Evolutionary conservation across 83 land plant species (phyloP), one percentile per base, ranked within the genome.

Genomic region (Picea engelmannii): DNA sequence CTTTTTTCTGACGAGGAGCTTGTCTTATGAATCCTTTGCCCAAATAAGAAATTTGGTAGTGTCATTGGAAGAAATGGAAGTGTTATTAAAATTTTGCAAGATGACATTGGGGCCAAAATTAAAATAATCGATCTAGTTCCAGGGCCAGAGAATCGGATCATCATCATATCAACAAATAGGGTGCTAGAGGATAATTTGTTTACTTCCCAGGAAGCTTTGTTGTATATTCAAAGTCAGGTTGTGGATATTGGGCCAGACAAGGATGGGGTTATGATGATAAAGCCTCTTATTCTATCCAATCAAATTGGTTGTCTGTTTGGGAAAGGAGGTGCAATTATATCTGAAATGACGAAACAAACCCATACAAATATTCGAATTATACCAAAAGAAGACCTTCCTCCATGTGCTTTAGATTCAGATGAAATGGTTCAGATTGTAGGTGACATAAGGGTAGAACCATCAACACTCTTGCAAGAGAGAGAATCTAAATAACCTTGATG

Each of bases 351-450:
- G 70, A 92, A 83, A 82, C 55, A 77, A 35, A 91, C 94, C 61
- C 85, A 91, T 79, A 98, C 98, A 23, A 89, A 94, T 73, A 87
- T 97, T 66, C 91, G 92, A 18, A 89, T 95, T 70, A 62, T 97
- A 79, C 86, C 99, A 2, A 95, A 87, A 74, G 93, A 94, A 42
- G 78, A 89, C 38, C 83, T 86, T 52, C 98, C 99, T 35, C 69
- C 35, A 31, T 89, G 88, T 83, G 89, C 96, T 74, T 81, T 84
- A 38, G 91, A 88, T 35, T 44, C 83, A 13, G 95, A 97, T 81
- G 99, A 95, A 83, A 89, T 95, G 84, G 86, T 97, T 17, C 91
- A 95, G 98, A 93, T 95, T 79, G 85, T 86, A 27, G 98, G 98
- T 55, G 96, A 93, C 64, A 95, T 93, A 81, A 85, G 88, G 81